These are phyloP conservation scores for Geotrichum ghanense DNA, from an alignment of 805 yeast genomes.

Conservation along the genomic window DNA sequence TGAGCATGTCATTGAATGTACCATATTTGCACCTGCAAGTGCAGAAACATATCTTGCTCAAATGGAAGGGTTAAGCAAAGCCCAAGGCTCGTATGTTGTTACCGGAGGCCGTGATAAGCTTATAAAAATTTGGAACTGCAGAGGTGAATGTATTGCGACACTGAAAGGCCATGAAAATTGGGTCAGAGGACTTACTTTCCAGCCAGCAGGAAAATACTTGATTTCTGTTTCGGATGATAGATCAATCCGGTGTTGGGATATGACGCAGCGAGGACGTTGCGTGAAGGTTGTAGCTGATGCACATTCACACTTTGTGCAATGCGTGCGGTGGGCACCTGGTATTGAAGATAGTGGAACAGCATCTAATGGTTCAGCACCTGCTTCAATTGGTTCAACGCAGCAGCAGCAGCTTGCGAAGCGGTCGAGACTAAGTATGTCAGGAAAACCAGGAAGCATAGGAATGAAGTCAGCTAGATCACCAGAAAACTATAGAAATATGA, in stretches of 20 bases:
- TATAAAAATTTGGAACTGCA: slow-evolving; percentile 63
- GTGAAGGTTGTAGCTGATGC: slow-evolving; percentile 40
- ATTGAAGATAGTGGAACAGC: slow-evolving; percentile 11
- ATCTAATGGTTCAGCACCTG: slow-evolving; percentile 17
- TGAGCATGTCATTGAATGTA: slow-evolving; percentile 70
- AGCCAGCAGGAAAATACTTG: slow-evolving; percentile 64
- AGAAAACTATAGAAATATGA: slow-evolving; percentile 32
- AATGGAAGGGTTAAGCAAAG: slow-evolving; percentile 28
- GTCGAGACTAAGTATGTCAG: neutral
- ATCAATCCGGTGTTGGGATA: slow-evolving; percentile 68
- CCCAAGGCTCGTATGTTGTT: slow-evolving; percentile 39
- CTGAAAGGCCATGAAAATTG: slow-evolving; percentile 75
- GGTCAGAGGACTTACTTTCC: slow-evolving; percentile 61
- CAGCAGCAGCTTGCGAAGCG: neutral
- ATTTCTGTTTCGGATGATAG: slow-evolving; percentile 74
- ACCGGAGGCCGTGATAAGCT: slow-evolving; percentile 73
- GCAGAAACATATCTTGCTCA: slow-evolving; percentile 40
- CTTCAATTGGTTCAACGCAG: neutral
- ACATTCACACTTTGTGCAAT: slow-evolving; percentile 70
- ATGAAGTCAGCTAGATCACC: slow-evolving; percentile 13
- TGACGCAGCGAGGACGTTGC: slow-evolving; percentile 33
- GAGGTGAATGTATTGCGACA: slow-evolving; percentile 46
- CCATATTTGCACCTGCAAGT: slow-evolving; percentile 48
- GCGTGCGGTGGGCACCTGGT: slow-evolving; percentile 30
- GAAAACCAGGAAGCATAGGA: neutral